These are phyloP conservation scores for Xanthoparmelia taractica DNA, from an alignment of 495 filamentous ascomycete species.

Conservation along the genomic window DNA sequence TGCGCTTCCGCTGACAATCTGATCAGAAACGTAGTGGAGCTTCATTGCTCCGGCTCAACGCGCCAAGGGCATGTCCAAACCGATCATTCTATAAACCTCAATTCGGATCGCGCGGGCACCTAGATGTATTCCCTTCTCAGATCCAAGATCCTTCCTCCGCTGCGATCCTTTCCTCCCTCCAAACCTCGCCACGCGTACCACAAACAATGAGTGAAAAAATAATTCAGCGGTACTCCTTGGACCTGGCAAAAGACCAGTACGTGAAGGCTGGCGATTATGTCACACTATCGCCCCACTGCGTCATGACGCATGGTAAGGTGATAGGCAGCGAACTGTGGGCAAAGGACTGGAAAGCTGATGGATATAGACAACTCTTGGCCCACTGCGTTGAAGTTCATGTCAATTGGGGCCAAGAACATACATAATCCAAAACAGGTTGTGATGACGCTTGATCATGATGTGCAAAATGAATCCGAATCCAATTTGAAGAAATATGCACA, in stretches of 20 bases:
- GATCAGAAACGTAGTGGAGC: not conserved
- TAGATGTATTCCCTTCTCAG: not conserved
- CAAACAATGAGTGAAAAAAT: constrained; percentile 94
- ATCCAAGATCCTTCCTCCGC: constrained; percentile 19
- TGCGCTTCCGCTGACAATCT: not conserved
- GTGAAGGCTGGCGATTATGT: constrained; percentile 78
- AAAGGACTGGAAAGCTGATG: not conserved
- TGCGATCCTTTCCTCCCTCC: constrained; percentile 38
- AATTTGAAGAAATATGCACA: constrained; percentile 79
- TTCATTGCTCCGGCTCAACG: not conserved
- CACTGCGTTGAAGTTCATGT: constrained; percentile 76
- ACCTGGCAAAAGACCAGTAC: constrained; percentile 62
- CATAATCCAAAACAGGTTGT: constrained; percentile 67
- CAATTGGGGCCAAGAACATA: constrained; percentile 69
- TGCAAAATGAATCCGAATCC: constrained; percentile 74
- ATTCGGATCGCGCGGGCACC: not conserved
- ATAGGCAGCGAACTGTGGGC: not conserved
- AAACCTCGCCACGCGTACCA: constrained; percentile 36
- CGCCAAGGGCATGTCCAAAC: not conserved
- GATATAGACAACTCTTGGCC: constrained; percentile 69
- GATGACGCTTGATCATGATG: constrained; percentile 88
- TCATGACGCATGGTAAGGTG: constrained; percentile 69
- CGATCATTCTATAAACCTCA: not conserved
- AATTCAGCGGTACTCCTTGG: constrained; percentile 67
- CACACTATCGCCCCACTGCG: constrained; percentile 60